phyloP scores from a whole-genome alignment of 2,329 filamentous ascomycete genomes.

The Alternaria sp. region DNA sequence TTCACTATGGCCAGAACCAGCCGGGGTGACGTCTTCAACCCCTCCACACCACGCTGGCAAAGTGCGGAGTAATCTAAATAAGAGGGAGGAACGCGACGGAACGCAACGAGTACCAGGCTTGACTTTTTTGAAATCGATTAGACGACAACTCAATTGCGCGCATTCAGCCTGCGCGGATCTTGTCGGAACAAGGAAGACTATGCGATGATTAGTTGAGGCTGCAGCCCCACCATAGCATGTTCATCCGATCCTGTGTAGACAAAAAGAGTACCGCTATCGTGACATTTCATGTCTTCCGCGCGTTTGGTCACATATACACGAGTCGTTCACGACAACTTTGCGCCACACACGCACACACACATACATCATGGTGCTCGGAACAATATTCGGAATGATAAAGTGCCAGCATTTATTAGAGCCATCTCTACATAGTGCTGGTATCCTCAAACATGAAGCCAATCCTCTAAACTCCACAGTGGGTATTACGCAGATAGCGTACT shows the following conservation, averaged over 20 bases:
- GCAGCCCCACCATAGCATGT: background rate
- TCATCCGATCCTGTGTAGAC: background rate
- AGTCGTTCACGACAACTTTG: background rate
- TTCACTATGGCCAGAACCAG: constrained; percentile 17
- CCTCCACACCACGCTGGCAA: constrained; percentile 10
- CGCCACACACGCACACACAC: background rate
- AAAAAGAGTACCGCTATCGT: background rate
- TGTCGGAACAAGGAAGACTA: constrained; percentile 6
- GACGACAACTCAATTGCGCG: background rate
- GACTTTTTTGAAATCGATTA: background rate
- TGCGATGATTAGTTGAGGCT: background rate
- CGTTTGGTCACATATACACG: background rate
- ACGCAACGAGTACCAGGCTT: background rate
- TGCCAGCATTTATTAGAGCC: background rate
- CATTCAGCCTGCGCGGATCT: constrained; percentile 3
- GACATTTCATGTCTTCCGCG: background rate
- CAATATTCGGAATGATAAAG: background rate
- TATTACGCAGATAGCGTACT: constrained; percentile 21
- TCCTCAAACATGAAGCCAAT: background rate
- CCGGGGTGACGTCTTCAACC: constrained; percentile 23
- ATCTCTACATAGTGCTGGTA: background rate
- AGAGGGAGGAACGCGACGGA: background rate
- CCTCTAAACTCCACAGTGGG: constrained; percentile 11
- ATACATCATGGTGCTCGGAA: background rate
- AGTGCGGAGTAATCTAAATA: background rate